Evolutionary conservation across 768 basidiomycete genomes (phyloP).

Genomic region (Xerocomus potaroensis): DNA sequence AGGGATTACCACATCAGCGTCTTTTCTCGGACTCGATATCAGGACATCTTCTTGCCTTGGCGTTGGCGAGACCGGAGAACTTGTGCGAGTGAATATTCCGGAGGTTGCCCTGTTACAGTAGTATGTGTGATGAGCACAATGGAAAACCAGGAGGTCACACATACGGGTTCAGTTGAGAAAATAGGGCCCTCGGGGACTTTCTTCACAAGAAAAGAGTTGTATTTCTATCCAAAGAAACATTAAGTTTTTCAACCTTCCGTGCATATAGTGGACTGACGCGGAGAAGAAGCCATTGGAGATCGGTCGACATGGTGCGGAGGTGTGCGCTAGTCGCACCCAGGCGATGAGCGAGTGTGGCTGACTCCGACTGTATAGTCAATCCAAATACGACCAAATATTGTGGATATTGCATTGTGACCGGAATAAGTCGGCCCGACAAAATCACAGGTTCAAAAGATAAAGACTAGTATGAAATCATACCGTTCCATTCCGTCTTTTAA

Average conservation of each 20-base stretch:
- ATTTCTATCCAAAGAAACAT: slow-evolving; percentile 49
- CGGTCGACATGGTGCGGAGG: slow-evolving; percentile 66
- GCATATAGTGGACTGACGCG: slow-evolving; percentile 52
- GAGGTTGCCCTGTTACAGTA: slow-evolving; percentile 66
- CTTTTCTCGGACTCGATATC: background rate
- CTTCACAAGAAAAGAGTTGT: slow-evolving; percentile 86
- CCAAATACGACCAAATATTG: slow-evolving; percentile 26
- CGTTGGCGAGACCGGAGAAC: slow-evolving; percentile 84
- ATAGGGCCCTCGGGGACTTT: slow-evolving; percentile 63
- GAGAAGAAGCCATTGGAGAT: slow-evolving; percentile 92
- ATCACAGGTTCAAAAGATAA: too few species aligned
- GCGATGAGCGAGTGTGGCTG: slow-evolving; percentile 29
- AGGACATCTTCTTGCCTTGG: slow-evolving; percentile 51
- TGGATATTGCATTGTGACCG: too few species aligned
- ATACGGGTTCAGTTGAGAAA: slow-evolving; percentile 82
- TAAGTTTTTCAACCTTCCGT: background rate
- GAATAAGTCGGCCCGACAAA: too few species aligned
- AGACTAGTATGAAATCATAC: too few species aligned
- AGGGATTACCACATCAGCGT: background rate
- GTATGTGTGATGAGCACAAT: slow-evolving; percentile 5
- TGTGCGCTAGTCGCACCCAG: slow-evolving; percentile 12
- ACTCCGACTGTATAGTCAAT: slow-evolving; percentile 29
- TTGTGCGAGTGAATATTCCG: slow-evolving; percentile 88
- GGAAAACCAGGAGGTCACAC: slow-evolving; percentile 35
- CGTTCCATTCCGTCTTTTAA: too few species aligned